A percentile compares a stretch with the other conserved stretches of the same genome.
Conservation (phyloP, 139 green algal species). For the Limnomonas spitsbergensis region DNA sequence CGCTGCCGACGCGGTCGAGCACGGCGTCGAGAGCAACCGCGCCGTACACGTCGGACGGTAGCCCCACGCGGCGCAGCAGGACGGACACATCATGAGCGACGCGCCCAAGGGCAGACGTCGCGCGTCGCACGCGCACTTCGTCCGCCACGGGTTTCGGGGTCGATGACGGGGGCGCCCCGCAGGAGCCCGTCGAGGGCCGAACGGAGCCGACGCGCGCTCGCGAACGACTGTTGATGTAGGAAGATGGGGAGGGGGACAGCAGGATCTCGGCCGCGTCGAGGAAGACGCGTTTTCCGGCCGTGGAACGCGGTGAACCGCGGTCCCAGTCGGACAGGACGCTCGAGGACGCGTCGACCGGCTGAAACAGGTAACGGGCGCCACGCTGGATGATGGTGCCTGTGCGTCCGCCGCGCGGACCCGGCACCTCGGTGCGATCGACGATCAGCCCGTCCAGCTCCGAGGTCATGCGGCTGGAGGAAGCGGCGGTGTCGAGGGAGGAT, state of each 20-base stretch:
- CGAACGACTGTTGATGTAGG: too few relatives aligned
- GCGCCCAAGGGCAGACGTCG: background rate
- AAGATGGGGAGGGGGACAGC: too few relatives aligned
- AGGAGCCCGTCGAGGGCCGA: background rate
- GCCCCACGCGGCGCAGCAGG: background rate
- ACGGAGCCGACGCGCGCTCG: background rate
- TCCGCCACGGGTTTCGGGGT: background rate
- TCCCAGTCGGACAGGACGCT: conserved; percentile 1
- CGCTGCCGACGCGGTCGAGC: background rate
- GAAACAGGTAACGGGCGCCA: conserved; percentile 1
- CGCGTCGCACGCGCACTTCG: background rate
- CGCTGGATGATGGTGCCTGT: background rate
- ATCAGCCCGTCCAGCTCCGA: background rate
- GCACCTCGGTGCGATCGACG: background rate
- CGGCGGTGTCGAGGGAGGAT: background rate
- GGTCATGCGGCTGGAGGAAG: background rate
- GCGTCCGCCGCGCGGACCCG: background rate
- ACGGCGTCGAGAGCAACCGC: background rate
- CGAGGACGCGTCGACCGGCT: background rate
- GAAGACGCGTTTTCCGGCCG: too few relatives aligned
- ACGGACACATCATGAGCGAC: background rate
- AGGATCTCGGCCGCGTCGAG: too few relatives aligned
- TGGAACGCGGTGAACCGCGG: background rate
- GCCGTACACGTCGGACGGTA: background rate
- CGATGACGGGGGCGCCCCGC: background rate